Base-by-base conservation (phyloP, 2,329 filamentous ascomycete genomes). In the Ceratocystis colombiana region DNA sequence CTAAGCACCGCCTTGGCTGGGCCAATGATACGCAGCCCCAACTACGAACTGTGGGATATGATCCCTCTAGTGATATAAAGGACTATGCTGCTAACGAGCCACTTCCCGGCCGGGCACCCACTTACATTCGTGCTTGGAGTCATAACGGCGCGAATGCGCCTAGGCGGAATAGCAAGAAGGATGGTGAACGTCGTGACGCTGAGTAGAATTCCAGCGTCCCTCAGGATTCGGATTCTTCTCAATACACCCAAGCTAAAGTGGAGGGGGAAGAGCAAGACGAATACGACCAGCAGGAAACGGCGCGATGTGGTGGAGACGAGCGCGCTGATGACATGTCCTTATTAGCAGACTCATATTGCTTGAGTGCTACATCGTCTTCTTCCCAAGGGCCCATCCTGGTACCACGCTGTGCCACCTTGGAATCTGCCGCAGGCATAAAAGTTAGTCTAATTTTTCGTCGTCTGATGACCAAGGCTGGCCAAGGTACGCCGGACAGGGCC, bases 31-130 rank as follows among this genome's bases (percentile, higher is more conserved):
- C 79, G 17, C 82, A 84, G 70, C 76, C 79, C 17, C 82, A 84
- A 70, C 76, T 85, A n/a, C 79, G 82, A 66, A 83, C 83, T 3
- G 81, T 84, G 2, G 80, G 79, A 46, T 85, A 84, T 69, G 77
- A 81, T 67, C 79, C 79, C 61, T 77, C 76, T 33, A 78, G 80
- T 68, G 79, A 81, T 22, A 83, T 84, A 71, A 84, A 84, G 71
- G 82, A 85, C 70, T 83, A 82, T 55, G 76, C 77, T 3, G 78
- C 81, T 1, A 78, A 78, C 20, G 82, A 84, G 62, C 80, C 82
- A 15, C 77, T 83, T 37, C 82, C 82, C 7, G 78, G 78, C 61
- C 80, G 79, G 17, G 82, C 81, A 0, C 82, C 82, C 0, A 82
- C 81, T 12, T 77, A 78, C 55, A 84, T 85, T 41, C 74, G 82